Evolutionary conservation across 257 asterid species (phyloP), one percentile per base, ranked within the genome.

Genomic region (Vinca minor): DNA sequence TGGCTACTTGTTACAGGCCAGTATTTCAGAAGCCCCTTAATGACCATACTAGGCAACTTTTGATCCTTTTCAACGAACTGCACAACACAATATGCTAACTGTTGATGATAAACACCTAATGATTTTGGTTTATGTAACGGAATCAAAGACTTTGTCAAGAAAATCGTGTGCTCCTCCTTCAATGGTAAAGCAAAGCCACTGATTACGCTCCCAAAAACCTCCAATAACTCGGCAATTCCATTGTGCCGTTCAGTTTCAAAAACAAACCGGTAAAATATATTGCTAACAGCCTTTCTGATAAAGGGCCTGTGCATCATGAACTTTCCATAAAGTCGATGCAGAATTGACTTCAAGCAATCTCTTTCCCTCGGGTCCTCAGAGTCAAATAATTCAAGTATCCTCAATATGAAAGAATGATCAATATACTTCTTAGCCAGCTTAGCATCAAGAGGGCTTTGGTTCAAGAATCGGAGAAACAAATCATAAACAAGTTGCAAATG

Each of bases 401-500:
- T 79, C 41, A 79, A 28, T 36, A 79, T 63, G 58, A 72, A 79
- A 62, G 76, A 57, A 62, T 75, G 84, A 50, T 79, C 72, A 14
- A 79, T 32, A 34, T 73, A 73, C 35, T 79, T 79, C 64, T 76
- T 79, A 1, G 84, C 84, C 62, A 73, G 75, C 73, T 79, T 79
- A 10, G 73, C 74, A 35, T 79, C 79, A 7, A 76, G 74, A 46
- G 66, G 67, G 47, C 70, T 62, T 32, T 73, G 79, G 50, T 65
- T 66, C 50, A 79, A 55, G 28, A 68, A 38, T 21, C 74, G 73
- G 48, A 76, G 84, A 56, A 79, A 53, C 12, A 76, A 50, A 32
- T 79, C 84, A 44, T 76, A 79, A n/a, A 79, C 84, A 47, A 79
- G 84, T 58, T 79, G 84, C 62, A 79, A 71, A 73, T 79, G 84